Percentiles rank a stretch among this genome's conserved stretches.
phyloP scores from a whole-genome alignment of 352 stramenopile species.

The Albugo candida region DNA sequence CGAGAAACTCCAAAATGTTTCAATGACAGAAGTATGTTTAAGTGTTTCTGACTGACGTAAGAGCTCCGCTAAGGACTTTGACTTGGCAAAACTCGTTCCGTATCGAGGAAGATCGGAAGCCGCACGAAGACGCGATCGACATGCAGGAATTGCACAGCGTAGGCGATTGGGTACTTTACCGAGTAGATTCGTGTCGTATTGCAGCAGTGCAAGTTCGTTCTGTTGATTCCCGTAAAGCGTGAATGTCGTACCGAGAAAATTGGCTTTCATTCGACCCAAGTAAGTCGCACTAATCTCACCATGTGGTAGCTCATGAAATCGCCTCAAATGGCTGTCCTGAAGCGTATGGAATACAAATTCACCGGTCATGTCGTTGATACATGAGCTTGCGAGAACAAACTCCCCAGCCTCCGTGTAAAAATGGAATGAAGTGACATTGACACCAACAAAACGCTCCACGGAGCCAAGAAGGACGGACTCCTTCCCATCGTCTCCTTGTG shows the following conservation, averaged over 20 bases:
- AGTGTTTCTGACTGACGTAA: constrained; percentile 35
- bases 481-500: no score
- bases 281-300: constrained; percentile 64
- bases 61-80: constrained; percentile 20
- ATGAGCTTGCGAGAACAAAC: constrained; percentile 52
- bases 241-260: constrained; percentile 74
- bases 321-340: constrained; percentile 46
- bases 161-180: constrained; percentile 56
- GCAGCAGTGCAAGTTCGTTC: constrained; percentile 50
- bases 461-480: no score
- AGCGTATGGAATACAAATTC: constrained; percentile 72
- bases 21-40: constrained; percentile 22
- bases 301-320: constrained; percentile 48
- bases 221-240: constrained; percentile 65
- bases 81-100: neutral
- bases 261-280: constrained; percentile 50
- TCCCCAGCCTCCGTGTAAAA: neutral
- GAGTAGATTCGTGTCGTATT: constrained; percentile 67
- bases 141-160: constrained; percentile 28
- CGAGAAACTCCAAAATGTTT: constrained; percentile 6
- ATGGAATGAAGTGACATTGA: no score
- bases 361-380: constrained; percentile 39
- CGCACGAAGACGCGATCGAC: neutral
- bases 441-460: no score
- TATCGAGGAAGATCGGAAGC: neutral